Evolutionary conservation across 2,329 filamentous ascomycete species (phyloP).

Genomic region (Rhytidhysteron rufulum): DNA sequence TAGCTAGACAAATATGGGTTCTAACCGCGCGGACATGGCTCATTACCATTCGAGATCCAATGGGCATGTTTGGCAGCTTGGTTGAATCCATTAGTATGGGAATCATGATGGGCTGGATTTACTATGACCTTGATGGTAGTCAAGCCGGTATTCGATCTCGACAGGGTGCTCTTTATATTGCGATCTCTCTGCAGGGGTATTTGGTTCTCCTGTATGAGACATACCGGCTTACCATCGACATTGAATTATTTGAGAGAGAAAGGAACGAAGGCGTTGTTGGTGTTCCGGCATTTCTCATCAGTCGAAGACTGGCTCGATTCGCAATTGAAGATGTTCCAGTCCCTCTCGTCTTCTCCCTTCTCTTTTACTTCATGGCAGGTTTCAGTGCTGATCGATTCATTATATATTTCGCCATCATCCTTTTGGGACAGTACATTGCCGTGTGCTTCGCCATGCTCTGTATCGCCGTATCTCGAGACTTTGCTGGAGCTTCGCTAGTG

Average conservation of each 20-base stretch:
- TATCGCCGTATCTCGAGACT: constrained; percentile 62
- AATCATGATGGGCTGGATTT: constrained; percentile 70
- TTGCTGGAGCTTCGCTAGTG: constrained; percentile 67
- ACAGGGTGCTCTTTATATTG: constrained; percentile 69
- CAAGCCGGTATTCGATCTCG: constrained; percentile 70
- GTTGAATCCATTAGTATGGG: constrained; percentile 68
- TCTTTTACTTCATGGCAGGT: constrained; percentile 76
- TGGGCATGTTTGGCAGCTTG: constrained; percentile 69
- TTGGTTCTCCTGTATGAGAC: constrained; percentile 72
- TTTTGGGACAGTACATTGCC: constrained; percentile 70
- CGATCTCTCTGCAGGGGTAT: constrained; percentile 70
- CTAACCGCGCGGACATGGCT: constrained; percentile 66
- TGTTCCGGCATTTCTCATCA: constrained; percentile 66
- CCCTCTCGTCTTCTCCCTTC: constrained; percentile 64
- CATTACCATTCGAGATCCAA: constrained; percentile 70
- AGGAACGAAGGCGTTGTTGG: constrained; percentile 68
- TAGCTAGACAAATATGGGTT: constrained; percentile 61
- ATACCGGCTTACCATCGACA: constrained; percentile 71
- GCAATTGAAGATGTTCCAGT: constrained; percentile 70
- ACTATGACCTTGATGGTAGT: constrained; percentile 61
- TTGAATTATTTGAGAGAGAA: constrained; percentile 72
- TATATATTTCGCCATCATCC: constrained; percentile 64
- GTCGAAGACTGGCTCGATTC: constrained; percentile 64
- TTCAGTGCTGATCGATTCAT: constrained; percentile 67
- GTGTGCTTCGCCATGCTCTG: constrained; percentile 68